Conservation (phyloP, 129 eudicot species). For the Calendula officinalis region DNA sequence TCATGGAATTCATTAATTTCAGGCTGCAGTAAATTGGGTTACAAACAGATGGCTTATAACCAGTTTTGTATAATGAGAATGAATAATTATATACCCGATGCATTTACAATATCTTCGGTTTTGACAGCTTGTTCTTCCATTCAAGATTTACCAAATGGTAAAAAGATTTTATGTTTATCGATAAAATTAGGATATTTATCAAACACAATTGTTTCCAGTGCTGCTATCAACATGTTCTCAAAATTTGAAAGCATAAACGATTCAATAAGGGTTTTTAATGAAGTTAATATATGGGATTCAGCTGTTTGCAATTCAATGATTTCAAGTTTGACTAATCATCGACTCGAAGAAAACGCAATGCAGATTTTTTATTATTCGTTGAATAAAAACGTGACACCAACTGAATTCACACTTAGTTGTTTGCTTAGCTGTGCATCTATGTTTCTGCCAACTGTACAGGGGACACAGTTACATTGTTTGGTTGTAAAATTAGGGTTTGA, state of each 20-base stretch:
- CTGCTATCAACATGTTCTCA: conserved; percentile 76
- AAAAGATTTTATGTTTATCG: conserved; percentile 46
- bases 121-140: conserved; percentile 50
- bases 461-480: conserved; percentile 61
- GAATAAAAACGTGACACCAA: conserved; percentile 44
- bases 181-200: conserved; percentile 54
- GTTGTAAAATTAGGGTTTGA: conserved; percentile 64
- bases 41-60: conserved; percentile 37
- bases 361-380: conserved; percentile 39
- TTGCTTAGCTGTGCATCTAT: conserved; percentile 41
- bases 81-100: conserved; percentile 42
- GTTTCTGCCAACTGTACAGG: conserved; percentile 48
- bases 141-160: conserved; percentile 55
- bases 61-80: conserved; percentile 49
- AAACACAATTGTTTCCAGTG: conserved; percentile 69
- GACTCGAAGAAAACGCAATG: conserved; percentile 52
- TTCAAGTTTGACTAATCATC: conserved; percentile 50
- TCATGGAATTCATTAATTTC: conserved; percentile 80
- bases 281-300: conserved; percentile 50
- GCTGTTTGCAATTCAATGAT: conserved; percentile 73
- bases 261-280: conserved; percentile 49
- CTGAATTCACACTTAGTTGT: conserved; percentile 68
- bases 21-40: conserved; percentile 52
- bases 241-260: conserved; percentile 60
- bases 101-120: conserved; percentile 49